phyloP scores from a whole-genome alignment of 495 filamentous ascomycete species.

The Aspergillus hancockii region DNA sequence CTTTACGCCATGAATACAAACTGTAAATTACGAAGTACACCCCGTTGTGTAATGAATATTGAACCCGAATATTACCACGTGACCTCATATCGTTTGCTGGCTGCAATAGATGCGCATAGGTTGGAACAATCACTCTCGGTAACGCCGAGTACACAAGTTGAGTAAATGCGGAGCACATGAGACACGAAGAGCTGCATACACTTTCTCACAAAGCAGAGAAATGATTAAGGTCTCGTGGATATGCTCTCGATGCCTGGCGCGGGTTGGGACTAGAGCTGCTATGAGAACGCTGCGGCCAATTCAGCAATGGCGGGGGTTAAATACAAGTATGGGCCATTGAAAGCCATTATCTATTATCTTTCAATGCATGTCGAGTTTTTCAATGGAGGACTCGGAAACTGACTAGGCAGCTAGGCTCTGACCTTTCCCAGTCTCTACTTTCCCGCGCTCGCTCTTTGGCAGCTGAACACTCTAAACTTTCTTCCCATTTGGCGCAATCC shows the following conservation, averaged over 20 bases:
- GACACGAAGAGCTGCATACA: not conserved
- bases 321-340: conserved; percentile 26
- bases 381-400: not conserved
- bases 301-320: conserved; percentile 27
- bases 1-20: conserved; percentile 34
- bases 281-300: conserved; percentile 6
- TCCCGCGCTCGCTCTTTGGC: conserved; percentile 63
- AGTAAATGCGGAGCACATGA: not conserved
- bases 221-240: conserved; percentile 36
- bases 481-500: conserved; percentile 53
- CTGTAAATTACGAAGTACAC: conserved; percentile 1
- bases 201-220: conserved; percentile 1
- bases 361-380: not conserved
- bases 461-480: conserved; percentile 65
- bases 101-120: not conserved
- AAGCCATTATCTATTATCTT: conserved; percentile 13
- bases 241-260: conserved; percentile 34
- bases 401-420: conserved; percentile 21
- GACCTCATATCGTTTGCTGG: not conserved
- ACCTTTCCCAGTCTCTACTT: conserved; percentile 61
- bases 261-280: conserved; percentile 19
- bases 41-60: not conserved
- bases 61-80: not conserved
- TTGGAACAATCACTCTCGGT: not conserved
- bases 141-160: not conserved